Evolutionary conservation across 257 asterid genomes (phyloP), one percentile per base, ranked within the genome.

Genomic region (Nicotiana otophora): DNA sequence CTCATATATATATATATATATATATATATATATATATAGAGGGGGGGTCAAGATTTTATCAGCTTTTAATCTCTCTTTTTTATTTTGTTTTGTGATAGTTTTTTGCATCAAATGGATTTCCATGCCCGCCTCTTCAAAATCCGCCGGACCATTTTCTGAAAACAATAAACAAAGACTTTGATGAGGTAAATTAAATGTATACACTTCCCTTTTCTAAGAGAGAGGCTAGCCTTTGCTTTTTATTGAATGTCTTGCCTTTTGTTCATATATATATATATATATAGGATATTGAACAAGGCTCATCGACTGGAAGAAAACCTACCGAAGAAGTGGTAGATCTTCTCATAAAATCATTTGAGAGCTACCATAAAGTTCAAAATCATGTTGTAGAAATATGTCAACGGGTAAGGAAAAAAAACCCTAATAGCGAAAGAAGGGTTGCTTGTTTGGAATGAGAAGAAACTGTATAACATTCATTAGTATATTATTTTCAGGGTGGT

Each of bases 281-380:
- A 39, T 39, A 42, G 86, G 86, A 85, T 42, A 83, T 64, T 78
- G 86, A 78, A 14, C 77, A 81, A 42, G 85, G 82, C 17, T 58
- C 65, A 36, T 39, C 48, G 1, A 1, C 20, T 33, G 33, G 48
- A 34, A 83, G 82, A 15, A 72, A 14, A 54, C 67, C 82, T 3
- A 85, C 86, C 1, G 84, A 83, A 28, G 86, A 82, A 39, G 82
- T 19, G 39, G 83, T 80, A 14, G 28, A 31, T 23, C 20, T 60
- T 30, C 86, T 85, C 14, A 58, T 74, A 3, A 57, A 30, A 12
- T 51, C 80, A 19, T 82, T 84, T n/a, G 20, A 53, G 11, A 26
- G 14, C 30, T 64, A 26, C 76, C 19, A 33, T 5, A 66, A 82
- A 3, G 77, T 67, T 57, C 86, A 48, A 6, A 72, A 60, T 26